These are phyloP conservation scores for Phellinidium pouzarii DNA, from an alignment of 1,284 basidiomycete species.

Conservation along the genomic window DNA sequence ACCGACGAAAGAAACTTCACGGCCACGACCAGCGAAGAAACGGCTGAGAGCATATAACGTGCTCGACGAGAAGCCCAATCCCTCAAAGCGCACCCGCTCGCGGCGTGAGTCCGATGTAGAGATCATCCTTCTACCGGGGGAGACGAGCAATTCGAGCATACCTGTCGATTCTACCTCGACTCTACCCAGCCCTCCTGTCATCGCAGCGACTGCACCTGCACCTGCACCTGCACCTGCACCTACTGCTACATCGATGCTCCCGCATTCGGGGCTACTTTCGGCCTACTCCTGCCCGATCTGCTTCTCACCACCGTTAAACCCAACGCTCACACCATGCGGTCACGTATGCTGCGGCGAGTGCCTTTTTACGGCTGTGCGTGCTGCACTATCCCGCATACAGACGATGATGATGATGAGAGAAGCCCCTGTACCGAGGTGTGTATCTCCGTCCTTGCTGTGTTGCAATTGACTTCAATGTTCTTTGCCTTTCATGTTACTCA, in stretches of 20 bases:
- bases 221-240: background rate
- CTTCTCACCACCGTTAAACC: slow-evolving; percentile 65
- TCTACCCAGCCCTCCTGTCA: background rate
- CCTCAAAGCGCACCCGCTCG: background rate
- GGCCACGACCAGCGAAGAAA: background rate
- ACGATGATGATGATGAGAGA: slow-evolving; percentile 34
- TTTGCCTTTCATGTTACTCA: background rate
- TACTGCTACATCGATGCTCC: background rate
- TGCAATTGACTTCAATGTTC: background rate
- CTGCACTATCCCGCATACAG: slow-evolving; percentile 46
- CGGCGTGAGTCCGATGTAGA: slow-evolving; percentile 3
- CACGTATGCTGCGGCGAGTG: slow-evolving; percentile 72
- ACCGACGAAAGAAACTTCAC: background rate
- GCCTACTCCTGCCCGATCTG: slow-evolving; percentile 72
- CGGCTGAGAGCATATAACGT: slow-evolving; percentile 3
- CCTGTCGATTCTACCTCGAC: background rate
- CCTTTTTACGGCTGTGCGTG: slow-evolving; percentile 66
- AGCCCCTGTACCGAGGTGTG: slow-evolving; percentile 39
- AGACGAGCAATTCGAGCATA: background rate
- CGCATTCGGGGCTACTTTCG: slow-evolving; percentile 43
- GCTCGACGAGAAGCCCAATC: background rate
- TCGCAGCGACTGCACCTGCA: background rate
- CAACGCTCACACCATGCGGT: slow-evolving; percentile 71
- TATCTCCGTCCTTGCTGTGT: slow-evolving; percentile 1
- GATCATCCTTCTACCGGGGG: slow-evolving; percentile 1